phyloP scores from a whole-genome alignment of 306 rosid genomes.

The Lathyrus oleraceus region DNA sequence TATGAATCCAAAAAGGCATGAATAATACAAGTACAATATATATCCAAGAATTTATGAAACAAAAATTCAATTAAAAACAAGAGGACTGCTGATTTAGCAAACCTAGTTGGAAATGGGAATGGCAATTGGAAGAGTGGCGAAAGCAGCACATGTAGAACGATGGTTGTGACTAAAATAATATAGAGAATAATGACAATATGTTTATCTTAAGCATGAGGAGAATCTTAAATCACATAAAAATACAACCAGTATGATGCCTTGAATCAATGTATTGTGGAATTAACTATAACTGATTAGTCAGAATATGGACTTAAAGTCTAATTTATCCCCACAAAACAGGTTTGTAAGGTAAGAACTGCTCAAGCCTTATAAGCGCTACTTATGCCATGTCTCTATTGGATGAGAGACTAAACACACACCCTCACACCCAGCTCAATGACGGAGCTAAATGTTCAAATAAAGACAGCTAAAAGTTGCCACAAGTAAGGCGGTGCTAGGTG shows the following conservation, averaged over 20 bases:
- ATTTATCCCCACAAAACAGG: background rate
- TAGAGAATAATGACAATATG: conserved; percentile 1
- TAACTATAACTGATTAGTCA: background rate
- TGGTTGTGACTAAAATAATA: conserved; percentile 18
- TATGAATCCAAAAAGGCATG: conserved; percentile 33
- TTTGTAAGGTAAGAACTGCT: background rate
- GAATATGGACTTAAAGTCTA: background rate
- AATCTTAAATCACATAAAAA: background rate
- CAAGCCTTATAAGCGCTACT: background rate
- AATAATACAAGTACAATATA: conserved; percentile 2
- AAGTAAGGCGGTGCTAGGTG: background rate
- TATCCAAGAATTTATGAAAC: conserved; percentile 15
- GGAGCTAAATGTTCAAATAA: background rate
- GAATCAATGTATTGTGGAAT: background rate
- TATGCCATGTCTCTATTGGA: background rate
- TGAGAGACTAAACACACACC: background rate
- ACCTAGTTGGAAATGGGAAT: conserved; percentile 6
- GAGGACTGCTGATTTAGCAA: conserved; percentile 2
- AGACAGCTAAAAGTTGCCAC: background rate
- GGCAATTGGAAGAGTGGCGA: conserved; percentile 1
- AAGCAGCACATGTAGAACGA: background rate
- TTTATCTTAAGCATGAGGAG: conserved; percentile 11
- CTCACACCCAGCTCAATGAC: background rate
- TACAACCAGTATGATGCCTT: background rate
- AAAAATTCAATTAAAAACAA: background rate